Percentiles rank a stretch among this genome's conserved stretches.
These are phyloP conservation scores for Candida khao-thaluensis DNA, from an alignment of 805 yeast species.

Conservation along the genomic window DNA sequence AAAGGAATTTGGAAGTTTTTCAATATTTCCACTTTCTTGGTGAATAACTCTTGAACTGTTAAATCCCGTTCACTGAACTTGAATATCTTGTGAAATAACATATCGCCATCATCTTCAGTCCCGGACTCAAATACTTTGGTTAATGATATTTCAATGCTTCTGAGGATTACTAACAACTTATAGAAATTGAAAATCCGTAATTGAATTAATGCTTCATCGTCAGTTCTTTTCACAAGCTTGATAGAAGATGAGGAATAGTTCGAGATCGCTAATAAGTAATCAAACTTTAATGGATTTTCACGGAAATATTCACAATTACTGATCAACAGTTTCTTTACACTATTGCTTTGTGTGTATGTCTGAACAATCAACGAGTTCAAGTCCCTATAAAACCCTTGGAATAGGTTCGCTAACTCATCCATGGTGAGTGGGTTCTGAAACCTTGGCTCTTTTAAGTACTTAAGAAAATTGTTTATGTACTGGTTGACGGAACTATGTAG, in stretches of 20 bases:
- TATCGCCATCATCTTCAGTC: constrained; percentile 26
- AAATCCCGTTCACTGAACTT: constrained; percentile 40
- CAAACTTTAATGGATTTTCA: constrained; percentile 30
- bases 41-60: constrained; percentile 33
- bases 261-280: constrained; percentile 42
- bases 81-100: constrained; percentile 39
- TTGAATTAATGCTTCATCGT: constrained; percentile 37
- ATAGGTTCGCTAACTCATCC: constrained; percentile 32
- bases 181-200: constrained; percentile 41
- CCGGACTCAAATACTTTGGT: constrained; percentile 26
- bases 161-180: constrained; percentile 34
- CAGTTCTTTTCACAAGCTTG: constrained; percentile 36
- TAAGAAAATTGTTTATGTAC: constrained; percentile 16
- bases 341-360: constrained; percentile 37
- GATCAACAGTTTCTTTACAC: constrained; percentile 38
- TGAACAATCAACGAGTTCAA: constrained; percentile 33
- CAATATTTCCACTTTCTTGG: constrained; percentile 31
- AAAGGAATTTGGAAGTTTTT: constrained; percentile 28
- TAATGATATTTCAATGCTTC: constrained; percentile 35
- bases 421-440: constrained; percentile 41
- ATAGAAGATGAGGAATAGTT: constrained; percentile 37
- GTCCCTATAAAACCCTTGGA: constrained; percentile 37
- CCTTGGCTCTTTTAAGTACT: constrained; percentile 43
- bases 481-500: constrained; percentile 7
- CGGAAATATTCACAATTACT: constrained; percentile 28